Base-by-base conservation (phyloP, 129 eudicot genomes). In the Flaveria brownii region DNA sequence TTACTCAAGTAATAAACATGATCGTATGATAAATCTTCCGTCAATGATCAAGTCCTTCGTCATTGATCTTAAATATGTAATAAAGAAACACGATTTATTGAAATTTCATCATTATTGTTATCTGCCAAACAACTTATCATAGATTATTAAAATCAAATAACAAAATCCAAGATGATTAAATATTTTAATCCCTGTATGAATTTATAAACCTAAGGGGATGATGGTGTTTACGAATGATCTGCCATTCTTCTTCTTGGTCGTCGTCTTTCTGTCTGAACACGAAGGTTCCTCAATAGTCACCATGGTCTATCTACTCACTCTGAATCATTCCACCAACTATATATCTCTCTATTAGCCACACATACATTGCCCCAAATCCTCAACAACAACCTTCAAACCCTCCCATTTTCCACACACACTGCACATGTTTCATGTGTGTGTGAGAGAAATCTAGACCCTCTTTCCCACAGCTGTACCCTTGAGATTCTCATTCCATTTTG, bases 401-500 rank as follows among this genome's bases (percentile, higher is more conserved):
- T 17, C 47, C 56, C 55, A 72, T 71, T 63, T 20, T 59, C 25
- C 74, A 73, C 83, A 46, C 79, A 46, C 62, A 56, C 62, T 13
- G 72, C 36, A 72, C 67, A 55, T 65, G 22, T 61, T 61, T 13
- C 74, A 41, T 73, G 75, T 56, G 79, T 66, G 80, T 16, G 75
- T 72, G 79, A 66, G 70, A 66, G 30, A 55, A 1, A 11, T 71
- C 42, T 13, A 5, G n/a, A 20, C 57, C 57, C 41, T 65, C 70
- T n/a, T 61, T 36, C 22, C 55, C 51, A 66, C 70, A 80, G 79
- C 64, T 74, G 68, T 36, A 52, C 45, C 66, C 70, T 80, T 71
- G 80, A 73, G 84, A 80, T 80, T 80, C 83, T 80, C 83, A 73
- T 80, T 73, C 59, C 65, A 30, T 63, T 72, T 64, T 30, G 22